phyloP scores from a whole-genome alignment of 1,284 basidiomycete species.

The Fomitopsis schrenkii region DNA sequence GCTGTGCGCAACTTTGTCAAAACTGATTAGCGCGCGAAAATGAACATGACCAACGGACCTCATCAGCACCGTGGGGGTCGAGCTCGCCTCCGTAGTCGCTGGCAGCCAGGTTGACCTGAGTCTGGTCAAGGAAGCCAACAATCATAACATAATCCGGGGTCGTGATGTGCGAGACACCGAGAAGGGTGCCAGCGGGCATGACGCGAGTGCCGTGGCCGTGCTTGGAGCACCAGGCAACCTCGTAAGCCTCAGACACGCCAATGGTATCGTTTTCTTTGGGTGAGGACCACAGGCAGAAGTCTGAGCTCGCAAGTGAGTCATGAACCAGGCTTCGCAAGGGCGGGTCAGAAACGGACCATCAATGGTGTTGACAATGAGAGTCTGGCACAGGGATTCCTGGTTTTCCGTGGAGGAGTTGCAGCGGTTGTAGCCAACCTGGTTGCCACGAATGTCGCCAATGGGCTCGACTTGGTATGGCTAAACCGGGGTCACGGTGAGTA shows the following conservation, averaged over 20 bases:
- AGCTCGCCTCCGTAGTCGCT: slow-evolving; percentile 66
- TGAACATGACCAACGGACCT: slow-evolving; percentile 1
- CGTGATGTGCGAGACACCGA: slow-evolving; percentile 61
- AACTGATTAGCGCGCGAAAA: neutral
- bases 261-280: slow-evolving; percentile 41
- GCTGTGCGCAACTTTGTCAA: slow-evolving; percentile 14
- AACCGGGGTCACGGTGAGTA: neutral
- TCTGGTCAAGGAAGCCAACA: slow-evolving; percentile 60
- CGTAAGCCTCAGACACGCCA: slow-evolving; percentile 61
- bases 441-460: slow-evolving; percentile 45
- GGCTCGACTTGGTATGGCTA: slow-evolving; percentile 58
- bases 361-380: slow-evolving; percentile 47
- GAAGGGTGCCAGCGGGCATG: slow-evolving; percentile 59
- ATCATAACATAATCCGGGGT: slow-evolving; percentile 66
- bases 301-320: slow-evolving; percentile 20
- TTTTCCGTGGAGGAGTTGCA: slow-evolving; percentile 70
- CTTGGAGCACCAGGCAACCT: slow-evolving; percentile 74
- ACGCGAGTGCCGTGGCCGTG: slow-evolving; percentile 59
- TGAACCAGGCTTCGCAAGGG: neutral
- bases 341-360: slow-evolving; percentile 36
- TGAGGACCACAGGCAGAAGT: slow-evolving; percentile 66
- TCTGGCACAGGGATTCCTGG: slow-evolving; percentile 60
- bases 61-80: slow-evolving; percentile 47
- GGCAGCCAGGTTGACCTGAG: slow-evolving; percentile 43
- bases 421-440: slow-evolving; percentile 61